A percentile compares a stretch with the other conserved stretches of the same genome.
These are phyloP conservation scores for Lyophyllum shimeji DNA, from an alignment of 768 basidiomycete species.

Conservation along the genomic window DNA sequence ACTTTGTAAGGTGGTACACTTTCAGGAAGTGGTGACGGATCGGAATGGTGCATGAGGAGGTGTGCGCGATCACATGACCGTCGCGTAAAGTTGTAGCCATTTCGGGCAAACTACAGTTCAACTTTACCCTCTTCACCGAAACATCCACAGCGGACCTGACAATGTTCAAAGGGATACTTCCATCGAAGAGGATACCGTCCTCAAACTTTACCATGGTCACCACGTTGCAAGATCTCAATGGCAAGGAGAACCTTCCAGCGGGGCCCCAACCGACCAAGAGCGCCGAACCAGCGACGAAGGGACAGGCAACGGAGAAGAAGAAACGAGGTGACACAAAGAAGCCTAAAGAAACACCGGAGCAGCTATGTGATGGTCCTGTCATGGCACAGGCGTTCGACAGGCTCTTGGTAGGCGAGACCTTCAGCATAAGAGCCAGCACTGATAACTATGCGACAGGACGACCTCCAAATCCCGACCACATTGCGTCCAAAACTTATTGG, in stretches of 20 bases:
- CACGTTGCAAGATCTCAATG: constrained; percentile 47
- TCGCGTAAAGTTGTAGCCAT: constrained; percentile 8
- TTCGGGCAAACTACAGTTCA: constrained; percentile 11
- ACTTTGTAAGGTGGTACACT: no score
- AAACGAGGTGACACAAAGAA: constrained; percentile 28
- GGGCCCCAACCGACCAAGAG: constrained; percentile 13
- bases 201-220: constrained; percentile 77
- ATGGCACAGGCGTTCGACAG: constrained; percentile 78
- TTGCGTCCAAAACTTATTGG: constrained; percentile 75
- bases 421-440: constrained; percentile 2
- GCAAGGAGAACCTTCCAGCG: constrained; percentile 65
- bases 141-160: constrained; percentile 18
- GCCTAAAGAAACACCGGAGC: constrained; percentile 6
- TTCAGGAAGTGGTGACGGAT: no score
- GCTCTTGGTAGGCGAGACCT: constrained; percentile 59
- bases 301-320: constrained; percentile 40
- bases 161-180: constrained; percentile 85
- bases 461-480: constrained; percentile 81
- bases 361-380: constrained; percentile 28
- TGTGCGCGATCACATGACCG: constrained; percentile 9
- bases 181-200: constrained; percentile 63
- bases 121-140: constrained; percentile 3
- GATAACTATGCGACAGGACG: constrained; percentile 53
- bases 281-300: constrained; percentile 25
- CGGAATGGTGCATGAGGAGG: no score